Conservation (phyloP, 2,329 filamentous ascomycete species). For the Hymenoscyphus occultus region DNA sequence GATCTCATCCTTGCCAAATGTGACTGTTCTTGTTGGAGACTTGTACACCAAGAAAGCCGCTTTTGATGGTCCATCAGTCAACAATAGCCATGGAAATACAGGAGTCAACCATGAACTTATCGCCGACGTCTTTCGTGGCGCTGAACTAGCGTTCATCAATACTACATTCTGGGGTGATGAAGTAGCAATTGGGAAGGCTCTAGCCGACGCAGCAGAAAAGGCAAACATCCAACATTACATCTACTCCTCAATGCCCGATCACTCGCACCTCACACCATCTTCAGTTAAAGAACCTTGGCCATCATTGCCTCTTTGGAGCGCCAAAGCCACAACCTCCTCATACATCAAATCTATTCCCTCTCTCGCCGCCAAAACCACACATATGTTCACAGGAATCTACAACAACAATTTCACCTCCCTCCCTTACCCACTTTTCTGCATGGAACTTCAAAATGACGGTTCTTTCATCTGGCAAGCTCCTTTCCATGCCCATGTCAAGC, state of each 20-base stretch:
- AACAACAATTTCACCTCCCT: conserved; percentile 98
- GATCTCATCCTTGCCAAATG: conserved; percentile 75
- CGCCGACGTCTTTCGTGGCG: conserved; percentile 74
- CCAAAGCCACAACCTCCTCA: conserved; percentile 89
- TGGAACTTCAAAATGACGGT: conserved; percentile 81
- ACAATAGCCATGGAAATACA: conserved; percentile 56
- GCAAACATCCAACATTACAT: conserved; percentile 86
- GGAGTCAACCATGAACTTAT: conserved; percentile 73
- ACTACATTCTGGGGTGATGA: conserved; percentile 97
- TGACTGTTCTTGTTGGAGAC: conserved; percentile 62
- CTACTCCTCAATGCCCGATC: conserved; percentile 97
- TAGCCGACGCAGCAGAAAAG: conserved; percentile 85
- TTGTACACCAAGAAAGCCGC: conserved; percentile 53
- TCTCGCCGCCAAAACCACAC: conserved; percentile 74
- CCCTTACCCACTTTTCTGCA: conserved; percentile 89
- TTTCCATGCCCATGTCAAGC: conserved; percentile 82
- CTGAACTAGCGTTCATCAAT: conserved; percentile 93
- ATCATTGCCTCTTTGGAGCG: conserved; percentile 83
- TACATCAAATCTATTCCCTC: conserved; percentile 71
- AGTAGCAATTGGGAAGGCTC: conserved; percentile 78
- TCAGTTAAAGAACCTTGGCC: conserved; percentile 55
- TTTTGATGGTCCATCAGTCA: conserved; percentile 52
- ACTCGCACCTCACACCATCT: conserved; percentile 68
- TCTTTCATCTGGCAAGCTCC: conserved; percentile 92
- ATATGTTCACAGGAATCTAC: conserved; percentile 95